A percentile compares a stretch with the other conserved stretches of the same genome.
These are phyloP conservation scores for Aspergillus sp. DNA, from an alignment of 2,329 filamentous ascomycete species.

Conservation along the genomic window DNA sequence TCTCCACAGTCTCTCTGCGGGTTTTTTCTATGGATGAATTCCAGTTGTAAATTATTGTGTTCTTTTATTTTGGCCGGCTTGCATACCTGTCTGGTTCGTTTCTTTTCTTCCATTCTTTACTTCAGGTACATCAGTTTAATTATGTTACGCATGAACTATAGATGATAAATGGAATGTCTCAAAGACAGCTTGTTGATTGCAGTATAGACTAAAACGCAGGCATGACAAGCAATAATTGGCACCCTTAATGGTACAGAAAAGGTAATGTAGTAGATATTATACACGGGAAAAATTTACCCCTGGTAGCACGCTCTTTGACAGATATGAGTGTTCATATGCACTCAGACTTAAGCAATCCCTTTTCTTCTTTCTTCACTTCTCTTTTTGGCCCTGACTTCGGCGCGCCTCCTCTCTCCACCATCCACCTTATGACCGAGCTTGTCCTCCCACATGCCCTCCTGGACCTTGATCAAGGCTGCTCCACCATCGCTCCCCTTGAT, in stretches of 20 bases:
- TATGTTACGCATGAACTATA: background rate
- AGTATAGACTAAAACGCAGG: no score
- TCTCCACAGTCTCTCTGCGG: no score
- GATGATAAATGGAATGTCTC: background rate
- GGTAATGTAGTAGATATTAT: background rate
- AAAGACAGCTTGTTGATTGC: no score
- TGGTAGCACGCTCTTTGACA: no score
- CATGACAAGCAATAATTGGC: background rate
- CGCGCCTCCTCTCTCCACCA: constrained; percentile 86
- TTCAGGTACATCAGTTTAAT: constrained; percentile 3
- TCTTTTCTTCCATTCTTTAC: background rate
- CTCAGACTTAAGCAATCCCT: constrained; percentile 15
- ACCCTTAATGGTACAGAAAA: background rate
- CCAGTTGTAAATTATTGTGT: constrained; percentile 15
- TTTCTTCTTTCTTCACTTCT: constrained; percentile 74
- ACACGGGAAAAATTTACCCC: background rate
- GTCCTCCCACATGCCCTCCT: constrained; percentile 92
- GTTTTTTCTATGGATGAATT: constrained; percentile 4
- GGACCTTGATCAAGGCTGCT: constrained; percentile 63
- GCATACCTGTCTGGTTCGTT: background rate
- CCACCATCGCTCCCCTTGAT: constrained; percentile 57
- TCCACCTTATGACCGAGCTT: constrained; percentile 86
- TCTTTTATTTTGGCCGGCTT: constrained; percentile 5
- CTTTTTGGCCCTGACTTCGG: constrained; percentile 82
- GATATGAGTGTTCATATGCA: no score